These are phyloP conservation scores for Tolypocladium amazonense DNA, from an alignment of 2,329 filamentous ascomycete genomes.

Conservation along the genomic window DNA sequence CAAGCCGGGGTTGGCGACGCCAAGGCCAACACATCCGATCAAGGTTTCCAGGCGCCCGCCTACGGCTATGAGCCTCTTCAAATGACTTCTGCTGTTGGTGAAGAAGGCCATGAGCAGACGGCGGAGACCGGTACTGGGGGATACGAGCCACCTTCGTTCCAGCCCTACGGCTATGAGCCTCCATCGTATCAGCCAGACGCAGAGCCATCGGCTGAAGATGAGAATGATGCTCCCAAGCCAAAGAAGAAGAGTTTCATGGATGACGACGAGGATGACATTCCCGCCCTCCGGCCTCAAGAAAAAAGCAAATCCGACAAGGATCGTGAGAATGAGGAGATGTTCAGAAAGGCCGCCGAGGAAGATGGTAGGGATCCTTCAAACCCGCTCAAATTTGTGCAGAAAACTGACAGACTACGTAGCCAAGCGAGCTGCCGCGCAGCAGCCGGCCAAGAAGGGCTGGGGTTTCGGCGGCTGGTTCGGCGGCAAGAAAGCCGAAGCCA, in stretches of 20 bases:
- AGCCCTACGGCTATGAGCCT: conserved; percentile 48
- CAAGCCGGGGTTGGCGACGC: conserved; percentile 4
- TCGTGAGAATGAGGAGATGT: conserved; percentile 72
- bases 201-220: conserved; percentile 25
- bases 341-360: conserved; percentile 72
- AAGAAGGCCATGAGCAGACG: conserved; percentile 6
- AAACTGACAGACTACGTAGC: conserved; percentile 28
- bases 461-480: conserved; percentile 80
- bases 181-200: conserved; percentile 45
- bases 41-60: conserved; percentile 33
- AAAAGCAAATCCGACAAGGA: conserved; percentile 61
- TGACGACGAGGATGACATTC: conserved; percentile 66
- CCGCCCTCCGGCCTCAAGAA: conserved; percentile 36
- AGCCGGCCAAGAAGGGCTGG: conserved; percentile 56
- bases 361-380: conserved; percentile 40
- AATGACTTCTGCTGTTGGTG: conserved; percentile 12
- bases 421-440: conserved; percentile 44
- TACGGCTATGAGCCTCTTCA: conserved; percentile 43
- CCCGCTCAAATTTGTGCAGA: not conserved
- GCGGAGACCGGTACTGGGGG: conserved; percentile 25
- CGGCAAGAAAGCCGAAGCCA: conserved; percentile 42
- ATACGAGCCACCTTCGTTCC: conserved; percentile 53
- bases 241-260: conserved; percentile 77
- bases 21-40: conserved; percentile 9
- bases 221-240: conserved; percentile 41